Percentiles rank a stretch among this genome's conserved stretches.
Conservation (phyloP, 306 rosid species). For the Nissolia schottii region DNA sequence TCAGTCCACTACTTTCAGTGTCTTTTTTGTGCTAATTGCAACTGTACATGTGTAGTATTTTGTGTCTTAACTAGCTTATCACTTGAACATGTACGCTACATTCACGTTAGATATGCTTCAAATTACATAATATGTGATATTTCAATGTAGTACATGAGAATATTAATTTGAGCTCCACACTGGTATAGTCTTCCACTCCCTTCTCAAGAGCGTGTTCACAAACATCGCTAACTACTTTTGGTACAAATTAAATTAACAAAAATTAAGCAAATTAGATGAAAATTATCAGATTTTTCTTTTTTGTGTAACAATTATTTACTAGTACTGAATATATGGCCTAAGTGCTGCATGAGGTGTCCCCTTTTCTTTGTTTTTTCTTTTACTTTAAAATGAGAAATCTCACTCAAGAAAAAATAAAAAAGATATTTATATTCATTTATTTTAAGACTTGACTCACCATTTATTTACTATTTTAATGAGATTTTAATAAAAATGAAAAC, state of each 20-base stretch:
- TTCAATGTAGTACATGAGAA: too few species aligned
- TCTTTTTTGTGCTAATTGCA: not conserved
- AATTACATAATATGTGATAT: too few species aligned
- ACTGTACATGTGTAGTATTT: not conserved
- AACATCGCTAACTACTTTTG: not conserved
- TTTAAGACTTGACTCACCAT: too few species aligned
- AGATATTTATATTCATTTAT: too few species aligned
- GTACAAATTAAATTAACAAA: not conserved
- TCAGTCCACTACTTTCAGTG: constrained; percentile 31
- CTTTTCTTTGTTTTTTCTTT: not conserved
- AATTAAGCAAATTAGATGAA: not conserved
- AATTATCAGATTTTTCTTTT: not conserved
- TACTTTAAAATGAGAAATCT: constrained; percentile 4
- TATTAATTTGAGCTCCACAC: too few species aligned
- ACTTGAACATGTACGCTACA: not conserved
- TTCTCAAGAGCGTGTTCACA: not conserved
- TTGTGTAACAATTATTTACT: not conserved
- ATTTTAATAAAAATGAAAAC: too few species aligned
- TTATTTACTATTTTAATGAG: too few species aligned
- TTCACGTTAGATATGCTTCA: too few species aligned
- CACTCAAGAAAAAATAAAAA: too few species aligned
- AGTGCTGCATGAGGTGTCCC: not conserved
- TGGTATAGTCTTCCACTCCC: not conserved
- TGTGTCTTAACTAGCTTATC: not conserved
- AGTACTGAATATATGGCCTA: not conserved